Base-by-base conservation (phyloP, 2,329 filamentous ascomycete genomes). In the Aureobasidium melanogenum region DNA sequence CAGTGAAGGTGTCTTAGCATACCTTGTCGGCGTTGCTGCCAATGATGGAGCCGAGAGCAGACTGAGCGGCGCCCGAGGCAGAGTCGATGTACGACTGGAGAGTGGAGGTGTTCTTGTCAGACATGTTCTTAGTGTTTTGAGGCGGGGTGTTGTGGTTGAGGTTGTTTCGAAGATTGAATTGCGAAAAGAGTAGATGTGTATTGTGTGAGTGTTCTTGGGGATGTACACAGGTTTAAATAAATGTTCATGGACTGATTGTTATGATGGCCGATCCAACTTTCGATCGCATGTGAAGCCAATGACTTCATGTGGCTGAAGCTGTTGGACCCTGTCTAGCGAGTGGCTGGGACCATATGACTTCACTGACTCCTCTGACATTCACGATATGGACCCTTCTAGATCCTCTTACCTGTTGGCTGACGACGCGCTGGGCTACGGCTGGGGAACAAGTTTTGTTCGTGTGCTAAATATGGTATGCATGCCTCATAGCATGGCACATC, bases 21-120 rank as follows among this genome's bases (percentile, higher is more conserved):
- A 82, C 81, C 75, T 90, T 80, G 69, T 93, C 86, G 64, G 80
- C 79, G 2, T 80, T 80, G 78, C 77, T 90, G 68, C 91, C 91
- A 10, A 88, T 92, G 61, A 96, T 64, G 64, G 79, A 82, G 65
- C 90, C 89, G 54, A 94, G 68, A 54, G 81, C 84, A 64, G 82
- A 87, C 76, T 96, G 90, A 57, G 86, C 83, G 60, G 85, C 79
- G 67, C 89, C 89, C 39, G 85, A 81, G 69, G 88, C 88, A 60
- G 68, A 60, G 66, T 73, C 87, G 68, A 89, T 71, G 76, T 86
- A 87, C 62, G 89, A 88, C 80, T 93, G 84, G 70, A 92, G 81
- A 65, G 91, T 94, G 65, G 90, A 95, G 67, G 87, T 83, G 58
- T 81, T 72, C 71, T 80, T 79, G 77, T 79, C 76, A 70, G 79